These are phyloP conservation scores for Xylariaceae sp. DNA, from an alignment of 2,329 filamentous ascomycete species.

Conservation along the genomic window DNA sequence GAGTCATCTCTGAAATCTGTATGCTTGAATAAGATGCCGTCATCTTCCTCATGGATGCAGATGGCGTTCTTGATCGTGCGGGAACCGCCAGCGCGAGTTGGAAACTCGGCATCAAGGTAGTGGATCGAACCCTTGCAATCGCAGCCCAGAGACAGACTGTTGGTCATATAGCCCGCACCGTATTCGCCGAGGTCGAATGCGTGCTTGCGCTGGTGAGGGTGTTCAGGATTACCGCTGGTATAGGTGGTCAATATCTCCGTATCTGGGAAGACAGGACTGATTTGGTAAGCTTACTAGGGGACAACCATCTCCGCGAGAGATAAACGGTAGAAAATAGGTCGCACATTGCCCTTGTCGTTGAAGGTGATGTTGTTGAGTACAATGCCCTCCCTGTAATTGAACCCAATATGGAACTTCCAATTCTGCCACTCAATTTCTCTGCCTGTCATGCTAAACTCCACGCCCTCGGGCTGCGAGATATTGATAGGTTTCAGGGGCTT, in stretches of 20 bases:
- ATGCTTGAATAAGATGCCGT: slow-evolving; percentile 90
- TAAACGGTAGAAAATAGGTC: slow-evolving; percentile 82
- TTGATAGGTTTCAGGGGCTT: slow-evolving; percentile 80
- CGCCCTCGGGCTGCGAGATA: slow-evolving; percentile 83
- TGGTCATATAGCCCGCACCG: slow-evolving; percentile 79
- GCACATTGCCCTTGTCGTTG: slow-evolving; percentile 73
- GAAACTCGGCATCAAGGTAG: slow-evolving; percentile 85
- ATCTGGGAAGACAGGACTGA: background rate
- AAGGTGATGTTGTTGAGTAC: slow-evolving; percentile 87
- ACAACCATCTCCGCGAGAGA: slow-evolving; percentile 94
- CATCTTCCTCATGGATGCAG: slow-evolving; percentile 92
- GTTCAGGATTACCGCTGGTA: slow-evolving; percentile 64
- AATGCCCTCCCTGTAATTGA: slow-evolving; percentile 91
- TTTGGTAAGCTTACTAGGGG: slow-evolving; percentile 54
- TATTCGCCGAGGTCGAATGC: slow-evolving; percentile 80
- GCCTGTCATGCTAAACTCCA: slow-evolving; percentile 76
- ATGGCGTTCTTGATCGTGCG: slow-evolving; percentile 88
- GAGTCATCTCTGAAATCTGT: slow-evolving; percentile 90
- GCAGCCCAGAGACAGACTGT: slow-evolving; percentile 70
- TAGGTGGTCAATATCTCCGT: slow-evolving; percentile 9
- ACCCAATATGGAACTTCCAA: slow-evolving; percentile 88
- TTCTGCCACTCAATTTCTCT: slow-evolving; percentile 83
- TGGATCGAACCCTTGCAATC: slow-evolving; percentile 90
- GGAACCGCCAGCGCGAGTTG: slow-evolving; percentile 70
- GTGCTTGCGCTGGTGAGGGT: slow-evolving; percentile 76